phyloP scores from a whole-genome alignment of 2,329 filamentous ascomycete genomes.

The Colletotrichum sp. region DNA sequence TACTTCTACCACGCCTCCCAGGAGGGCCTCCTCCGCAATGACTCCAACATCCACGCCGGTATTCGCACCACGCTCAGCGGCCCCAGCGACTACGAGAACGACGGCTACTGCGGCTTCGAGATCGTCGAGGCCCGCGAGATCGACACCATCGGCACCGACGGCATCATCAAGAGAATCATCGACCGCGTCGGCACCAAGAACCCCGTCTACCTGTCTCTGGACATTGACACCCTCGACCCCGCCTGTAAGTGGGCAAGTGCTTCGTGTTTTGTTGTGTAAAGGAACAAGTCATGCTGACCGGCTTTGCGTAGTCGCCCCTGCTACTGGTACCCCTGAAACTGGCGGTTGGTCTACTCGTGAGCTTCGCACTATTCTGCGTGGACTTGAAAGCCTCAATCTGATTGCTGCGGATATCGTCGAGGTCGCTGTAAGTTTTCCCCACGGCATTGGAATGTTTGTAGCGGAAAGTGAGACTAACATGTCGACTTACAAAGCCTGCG shows the following conservation, averaged over 20 bases:
- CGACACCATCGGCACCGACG: constrained; percentile 60
- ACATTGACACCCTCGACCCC: constrained; percentile 89
- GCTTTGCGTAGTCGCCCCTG: constrained; percentile 62
- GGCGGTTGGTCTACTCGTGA: constrained; percentile 79
- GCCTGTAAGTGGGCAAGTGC: constrained; percentile 52
- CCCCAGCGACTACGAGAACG: constrained; percentile 82
- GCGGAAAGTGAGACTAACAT: not conserved
- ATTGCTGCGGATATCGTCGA: constrained; percentile 77
- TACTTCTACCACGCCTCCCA: constrained; percentile 86
- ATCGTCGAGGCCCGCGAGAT: constrained; percentile 75
- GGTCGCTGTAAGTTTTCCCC: constrained; percentile 66
- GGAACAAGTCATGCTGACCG: not conserved
- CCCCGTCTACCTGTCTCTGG: constrained; percentile 82
- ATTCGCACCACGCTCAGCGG: constrained; percentile 84
- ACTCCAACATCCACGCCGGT: constrained; percentile 86
- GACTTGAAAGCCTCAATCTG: constrained; percentile 71
- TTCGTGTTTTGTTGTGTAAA: not conserved
- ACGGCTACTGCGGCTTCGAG: constrained; percentile 84
- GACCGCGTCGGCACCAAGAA: constrained; percentile 76
- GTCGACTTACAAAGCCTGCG: constrained; percentile 48
- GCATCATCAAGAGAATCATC: constrained; percentile 80
- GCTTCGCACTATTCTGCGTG: constrained; percentile 73
- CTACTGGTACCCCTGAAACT: constrained; percentile 78
- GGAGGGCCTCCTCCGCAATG: constrained; percentile 80
- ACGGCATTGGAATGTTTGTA: no score